Percentiles rank a stretch among this genome's conserved stretches.
Conservation (phyloP, 2,329 filamentous ascomycete genomes). For the Fusarium sp. region DNA sequence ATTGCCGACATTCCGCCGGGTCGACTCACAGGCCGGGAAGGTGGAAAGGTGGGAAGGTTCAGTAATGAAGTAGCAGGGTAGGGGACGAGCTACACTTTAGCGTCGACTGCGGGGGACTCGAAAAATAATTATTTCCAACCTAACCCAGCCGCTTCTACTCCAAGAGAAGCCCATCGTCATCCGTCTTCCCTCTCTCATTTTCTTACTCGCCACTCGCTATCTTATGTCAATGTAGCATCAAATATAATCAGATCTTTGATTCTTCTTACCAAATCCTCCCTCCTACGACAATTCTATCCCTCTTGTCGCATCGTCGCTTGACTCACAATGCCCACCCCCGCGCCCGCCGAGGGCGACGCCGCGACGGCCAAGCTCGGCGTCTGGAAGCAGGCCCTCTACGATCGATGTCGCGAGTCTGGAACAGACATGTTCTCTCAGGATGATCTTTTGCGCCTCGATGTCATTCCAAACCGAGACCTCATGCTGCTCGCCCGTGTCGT, state of each 20-base stretch:
- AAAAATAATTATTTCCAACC: conserved; percentile 43
- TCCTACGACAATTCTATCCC: background rate
- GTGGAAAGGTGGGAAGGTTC: background rate
- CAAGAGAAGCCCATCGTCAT: conserved; percentile 13
- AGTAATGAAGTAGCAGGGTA: conserved; percentile 29
- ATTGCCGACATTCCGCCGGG: conserved; percentile 12
- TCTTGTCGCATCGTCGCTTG: conserved; percentile 15
- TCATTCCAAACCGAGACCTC: conserved; percentile 67
- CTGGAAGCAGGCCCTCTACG: conserved; percentile 67
- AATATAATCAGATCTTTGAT: conserved; percentile 2
- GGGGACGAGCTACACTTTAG: conserved; percentile 36
- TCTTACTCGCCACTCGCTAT: conserved; percentile 10
- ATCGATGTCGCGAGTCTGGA: conserved; percentile 61
- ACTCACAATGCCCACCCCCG: conserved; percentile 46
- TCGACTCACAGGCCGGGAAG: background rate
- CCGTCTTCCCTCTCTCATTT: background rate
- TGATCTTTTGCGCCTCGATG: conserved; percentile 65
- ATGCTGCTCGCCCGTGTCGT: conserved; percentile 64
- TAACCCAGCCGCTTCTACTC: conserved; percentile 13
- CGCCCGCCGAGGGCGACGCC: conserved; percentile 45
- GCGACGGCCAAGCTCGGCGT: conserved; percentile 57
- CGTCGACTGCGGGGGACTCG: conserved; percentile 32
- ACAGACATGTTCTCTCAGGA: conserved; percentile 66
- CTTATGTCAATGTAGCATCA: conserved; percentile 43
- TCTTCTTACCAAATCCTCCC: background rate